Evolutionary conservation across 2,329 filamentous ascomycete genomes (phyloP), one percentile per base, ranked within the genome.

Genomic region (Aspergillus viridinutans): DNA sequence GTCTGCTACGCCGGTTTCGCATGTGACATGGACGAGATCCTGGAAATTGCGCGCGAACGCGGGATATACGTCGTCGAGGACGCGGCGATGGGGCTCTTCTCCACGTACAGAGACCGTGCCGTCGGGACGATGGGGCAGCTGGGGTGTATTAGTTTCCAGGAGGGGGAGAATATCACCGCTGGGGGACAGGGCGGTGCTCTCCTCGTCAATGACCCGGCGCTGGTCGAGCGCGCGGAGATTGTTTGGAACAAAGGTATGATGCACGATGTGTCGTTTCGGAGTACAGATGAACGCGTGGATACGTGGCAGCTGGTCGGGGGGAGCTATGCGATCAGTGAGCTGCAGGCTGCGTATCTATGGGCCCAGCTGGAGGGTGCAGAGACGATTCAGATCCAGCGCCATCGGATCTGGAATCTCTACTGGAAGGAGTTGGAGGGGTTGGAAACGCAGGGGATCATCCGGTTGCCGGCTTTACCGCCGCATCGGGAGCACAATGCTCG

Each of bases 121-220:
- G 52, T 63, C 2, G 62, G 62, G 9, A 60, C 54, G 14, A 64
- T 64, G 26, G 62, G 58, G 0, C 47, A 58, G 12, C 40, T 64
- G 2, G 61, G 62, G 5, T 64, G 58, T 23, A 54, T 64, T 32
- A 60, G 57, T 23, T 63, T 64, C 50, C 58, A 64, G 26, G 62
- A 58, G 32, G 60, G 55, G 23, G 62, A 61, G 32, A 57, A 60
- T 45, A 50, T 63, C 28, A 64, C 61, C 2, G 55, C 58, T 1
- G 58, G 55, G 2, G 61, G 61, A 0, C 57, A 58, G 29, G 60
- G 61, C 3, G 60, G 60, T 8, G 60, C 61, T 1, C 25, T 62
- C 9, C 51, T 62, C 10, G 10, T 64, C 17, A 64, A 64, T 14
- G 56, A 58, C 3, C 38, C 45, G 3, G 55, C 10, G 2, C 40